Percentiles rank a stretch among this genome's conserved stretches.
Evolutionary conservation across 805 yeast species (phyloP).

Genomic region (Cephaloascus fragrans): DNA sequence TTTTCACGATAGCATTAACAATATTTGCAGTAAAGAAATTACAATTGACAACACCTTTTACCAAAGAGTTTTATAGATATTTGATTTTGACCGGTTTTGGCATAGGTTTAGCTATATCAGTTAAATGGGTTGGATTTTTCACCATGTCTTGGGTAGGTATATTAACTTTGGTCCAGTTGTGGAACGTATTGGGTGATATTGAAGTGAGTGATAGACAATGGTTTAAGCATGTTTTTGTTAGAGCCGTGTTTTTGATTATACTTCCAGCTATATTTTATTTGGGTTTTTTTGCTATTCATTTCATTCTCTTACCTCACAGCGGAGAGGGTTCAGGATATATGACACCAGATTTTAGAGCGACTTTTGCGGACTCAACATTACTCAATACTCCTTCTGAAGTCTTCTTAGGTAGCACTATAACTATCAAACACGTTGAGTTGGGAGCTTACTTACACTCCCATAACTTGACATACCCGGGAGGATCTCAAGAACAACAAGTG

Average conservation of each 20-base stretch:
- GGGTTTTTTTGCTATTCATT: conserved; percentile 47
- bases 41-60: conserved; percentile 33
- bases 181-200: conserved; percentile 68
- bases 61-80: conserved; percentile 42
- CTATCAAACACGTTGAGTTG: conserved; percentile 57
- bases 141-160: conserved; percentile 57
- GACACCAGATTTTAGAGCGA: conserved; percentile 58
- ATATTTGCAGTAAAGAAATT: conserved; percentile 42
- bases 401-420: conserved; percentile 60
- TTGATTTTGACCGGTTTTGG: conserved; percentile 37
- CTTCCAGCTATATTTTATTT: conserved; percentile 54
- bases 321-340: conserved; percentile 57
- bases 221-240: conserved; percentile 26
- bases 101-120: conserved; percentile 47
- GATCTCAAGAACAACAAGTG: conserved; percentile 71
- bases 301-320: conserved; percentile 29
- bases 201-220: conserved; percentile 27
- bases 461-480: conserved; percentile 48
- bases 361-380: conserved; percentile 33
- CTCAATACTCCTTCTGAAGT: conserved; percentile 50
- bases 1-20: conserved; percentile 36
- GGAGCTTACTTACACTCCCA: conserved; percentile 84
- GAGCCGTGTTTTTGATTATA: conserved; percentile 31
- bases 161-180: conserved; percentile 39
- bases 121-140: conserved; percentile 64